These are phyloP conservation scores for Microstegium vimineum DNA, from an alignment of 176 grass and related monocot species.

Conservation along the genomic window DNA sequence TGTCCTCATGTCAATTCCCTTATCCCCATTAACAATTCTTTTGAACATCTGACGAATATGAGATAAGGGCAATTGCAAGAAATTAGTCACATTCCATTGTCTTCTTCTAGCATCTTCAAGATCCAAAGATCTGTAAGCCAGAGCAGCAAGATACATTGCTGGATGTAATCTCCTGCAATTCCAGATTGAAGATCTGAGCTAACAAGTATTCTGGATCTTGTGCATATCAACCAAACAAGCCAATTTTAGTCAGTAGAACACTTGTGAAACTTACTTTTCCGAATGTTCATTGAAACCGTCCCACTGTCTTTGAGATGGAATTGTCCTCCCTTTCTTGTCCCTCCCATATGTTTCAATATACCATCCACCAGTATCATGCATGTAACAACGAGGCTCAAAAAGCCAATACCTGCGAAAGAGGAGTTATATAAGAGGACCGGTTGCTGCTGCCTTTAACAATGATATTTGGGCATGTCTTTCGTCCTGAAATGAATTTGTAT, in stretches of 20 bases:
- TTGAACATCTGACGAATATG: slow-evolving; percentile 46
- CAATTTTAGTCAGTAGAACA: not conserved
- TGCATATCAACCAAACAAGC: slow-evolving; percentile 4
- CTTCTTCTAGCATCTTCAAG: slow-evolving; percentile 69
- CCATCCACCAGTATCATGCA: slow-evolving; percentile 97
- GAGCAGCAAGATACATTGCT: slow-evolving; percentile 77
- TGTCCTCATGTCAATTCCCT: slow-evolving; percentile 12
- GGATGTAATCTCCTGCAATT: slow-evolving; percentile 93
- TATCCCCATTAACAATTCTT: slow-evolving; percentile 33
- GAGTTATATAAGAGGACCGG: not conserved
- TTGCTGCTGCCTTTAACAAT: not conserved
- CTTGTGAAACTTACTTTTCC: slow-evolving; percentile 65
- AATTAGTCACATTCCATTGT: slow-evolving; percentile 45
- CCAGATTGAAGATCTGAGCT: slow-evolving; percentile 1
- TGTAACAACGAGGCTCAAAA: slow-evolving; percentile 89
- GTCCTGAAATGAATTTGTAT: not conserved
- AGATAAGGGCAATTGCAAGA: slow-evolving; percentile 45
- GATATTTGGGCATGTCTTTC: not conserved
- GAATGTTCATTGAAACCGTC: slow-evolving; percentile 58
- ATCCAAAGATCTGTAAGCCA: slow-evolving; percentile 94
- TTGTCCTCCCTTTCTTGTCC: slow-evolving; percentile 64
- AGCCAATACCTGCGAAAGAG: slow-evolving; percentile 79
- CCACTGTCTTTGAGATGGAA: slow-evolving; percentile 73
- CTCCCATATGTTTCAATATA: slow-evolving; percentile 90
- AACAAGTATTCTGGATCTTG: not conserved